Base-by-base conservation (phyloP, 192 early-diverging fungal species). In the Rhizoclosmatium globosum region DNA sequence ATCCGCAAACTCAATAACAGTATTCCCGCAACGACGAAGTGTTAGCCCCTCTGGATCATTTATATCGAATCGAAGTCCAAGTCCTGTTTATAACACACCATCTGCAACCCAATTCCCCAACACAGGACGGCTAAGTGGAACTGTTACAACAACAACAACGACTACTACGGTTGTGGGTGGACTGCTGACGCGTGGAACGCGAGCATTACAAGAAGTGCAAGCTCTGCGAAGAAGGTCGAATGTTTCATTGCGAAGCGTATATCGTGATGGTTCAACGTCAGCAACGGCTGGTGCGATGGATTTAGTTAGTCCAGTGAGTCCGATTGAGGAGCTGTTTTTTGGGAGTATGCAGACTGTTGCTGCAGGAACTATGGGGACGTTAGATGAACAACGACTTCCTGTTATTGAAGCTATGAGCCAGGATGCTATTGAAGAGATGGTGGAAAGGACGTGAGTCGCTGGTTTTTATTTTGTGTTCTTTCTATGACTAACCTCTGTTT, bases 351-450 rank as follows among this genome's bases (percentile, higher is more conserved):
- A 43, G 9, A 57, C 66, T 7, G 48, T 57, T 15, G 65, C 42
- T 1, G 61, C 38, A 2, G 50, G 77, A 19, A 38, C 43, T 3
- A 23, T 57, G 6, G 77, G 38, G 19, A 45, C n/a, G 21, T 43
- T 21, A 57, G 75, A 85, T 77, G 87, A 93, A 74, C 84, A 91
- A 77, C 92, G 92, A 38, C 93, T 92, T 83, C 92, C 97, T 0
- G 91, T 97, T 44, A 94, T 98, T 90, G 96, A 99, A 81, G 91
- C 93, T 9, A 92, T 99, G 90, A 91, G 91, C 13, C 95, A 95
- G 79, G 95, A 96, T 74, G 95, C 97, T 0, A 94, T 98, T 56
- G 91, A 94, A 65, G 95, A 98, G 68, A 95, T 99, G 93, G 94
- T 98, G 19, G 93, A 95, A 53, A 94, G 92, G 79, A 93, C 94